Conservation (phyloP, 176 grass and related monocot species). For the Secale cereale region DNA sequence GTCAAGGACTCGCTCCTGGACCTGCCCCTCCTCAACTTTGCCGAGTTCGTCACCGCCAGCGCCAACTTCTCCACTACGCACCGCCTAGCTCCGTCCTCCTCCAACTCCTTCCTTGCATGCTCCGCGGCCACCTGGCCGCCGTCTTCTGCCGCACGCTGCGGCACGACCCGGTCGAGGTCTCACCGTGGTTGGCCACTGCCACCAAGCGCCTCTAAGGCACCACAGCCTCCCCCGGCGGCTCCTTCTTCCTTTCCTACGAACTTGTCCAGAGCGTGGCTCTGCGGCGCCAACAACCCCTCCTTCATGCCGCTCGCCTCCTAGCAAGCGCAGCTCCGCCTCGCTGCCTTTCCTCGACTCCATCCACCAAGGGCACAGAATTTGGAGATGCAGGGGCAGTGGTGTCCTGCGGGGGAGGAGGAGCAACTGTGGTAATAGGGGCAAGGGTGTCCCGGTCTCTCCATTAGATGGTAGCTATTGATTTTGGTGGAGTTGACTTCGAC, state of each 20-base stretch:
- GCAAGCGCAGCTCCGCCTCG: constrained; percentile 59
- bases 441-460: too few relatives aligned
- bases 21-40: constrained; percentile 58
- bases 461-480: too few relatives aligned
- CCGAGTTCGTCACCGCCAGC: constrained; percentile 58
- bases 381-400: too few relatives aligned
- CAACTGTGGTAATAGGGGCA: too few relatives aligned
- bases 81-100: constrained; percentile 32
- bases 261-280: constrained; percentile 43
- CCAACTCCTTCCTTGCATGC: constrained; percentile 67
- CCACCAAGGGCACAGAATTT: too few relatives aligned
- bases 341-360: background rate
- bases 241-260: constrained; percentile 78
- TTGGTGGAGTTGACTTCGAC: too few relatives aligned
- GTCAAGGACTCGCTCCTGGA: constrained; percentile 61
- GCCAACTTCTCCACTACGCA: constrained; percentile 54
- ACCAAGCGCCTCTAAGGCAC: constrained; percentile 81
- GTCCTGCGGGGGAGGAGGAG: too few relatives aligned
- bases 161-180: constrained; percentile 39
- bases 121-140: constrained; percentile 52
- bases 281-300: constrained; percentile 60
- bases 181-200: constrained; percentile 61
- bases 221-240: constrained; percentile 46
- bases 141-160: constrained; percentile 70
- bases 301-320: constrained; percentile 67